These are phyloP conservation scores for Immersiporthe knoxdaviesiana DNA, from an alignment of 2,329 filamentous ascomycete species.

Conservation along the genomic window DNA sequence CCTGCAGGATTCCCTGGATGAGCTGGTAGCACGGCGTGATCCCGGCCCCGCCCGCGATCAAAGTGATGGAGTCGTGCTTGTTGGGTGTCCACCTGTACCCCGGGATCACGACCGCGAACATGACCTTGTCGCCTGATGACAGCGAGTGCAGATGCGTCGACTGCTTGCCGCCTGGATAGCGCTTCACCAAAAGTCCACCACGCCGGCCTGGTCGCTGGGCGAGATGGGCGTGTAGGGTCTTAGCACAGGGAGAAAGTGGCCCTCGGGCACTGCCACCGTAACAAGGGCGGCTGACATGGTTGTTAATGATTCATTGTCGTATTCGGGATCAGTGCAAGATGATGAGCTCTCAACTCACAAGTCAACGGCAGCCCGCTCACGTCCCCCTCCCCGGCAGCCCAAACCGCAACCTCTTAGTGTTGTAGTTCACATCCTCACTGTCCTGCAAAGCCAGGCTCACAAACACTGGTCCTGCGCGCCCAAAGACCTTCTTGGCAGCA, in stretches of 20 bases:
- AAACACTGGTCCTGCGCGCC: conserved; percentile 43
- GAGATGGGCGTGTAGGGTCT: conserved; percentile 70
- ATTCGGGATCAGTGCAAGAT: background rate
- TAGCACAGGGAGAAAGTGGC: conserved; percentile 60
- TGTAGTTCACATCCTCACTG: conserved; percentile 58
- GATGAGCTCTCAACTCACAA: conserved; percentile 43
- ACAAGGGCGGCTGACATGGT: conserved; percentile 54
- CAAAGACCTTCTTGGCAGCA: conserved; percentile 23
- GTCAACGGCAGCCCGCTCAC: conserved; percentile 54
- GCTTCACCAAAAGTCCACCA: conserved; percentile 69
- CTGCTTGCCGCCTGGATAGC: conserved; percentile 67
- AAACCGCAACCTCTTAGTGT: conserved; percentile 62
- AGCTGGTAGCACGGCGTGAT: conserved; percentile 74
- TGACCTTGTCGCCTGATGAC: conserved; percentile 62
- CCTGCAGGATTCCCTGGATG: conserved; percentile 61
- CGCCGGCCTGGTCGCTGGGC: conserved; percentile 55
- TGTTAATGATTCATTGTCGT: background rate
- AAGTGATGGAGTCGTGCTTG: conserved; percentile 55
- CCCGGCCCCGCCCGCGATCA: conserved; percentile 73
- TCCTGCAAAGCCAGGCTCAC: conserved; percentile 54
- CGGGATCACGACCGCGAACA: conserved; percentile 58
- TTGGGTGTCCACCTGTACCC: conserved; percentile 59
- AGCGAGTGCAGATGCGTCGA: conserved; percentile 70
- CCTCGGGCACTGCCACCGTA: conserved; percentile 61
- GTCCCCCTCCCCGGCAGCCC: conserved; percentile 52